These are phyloP conservation scores for Kwoniella newhampshirensis DNA, from an alignment of 768 basidiomycete genomes.

Conservation along the genomic window DNA sequence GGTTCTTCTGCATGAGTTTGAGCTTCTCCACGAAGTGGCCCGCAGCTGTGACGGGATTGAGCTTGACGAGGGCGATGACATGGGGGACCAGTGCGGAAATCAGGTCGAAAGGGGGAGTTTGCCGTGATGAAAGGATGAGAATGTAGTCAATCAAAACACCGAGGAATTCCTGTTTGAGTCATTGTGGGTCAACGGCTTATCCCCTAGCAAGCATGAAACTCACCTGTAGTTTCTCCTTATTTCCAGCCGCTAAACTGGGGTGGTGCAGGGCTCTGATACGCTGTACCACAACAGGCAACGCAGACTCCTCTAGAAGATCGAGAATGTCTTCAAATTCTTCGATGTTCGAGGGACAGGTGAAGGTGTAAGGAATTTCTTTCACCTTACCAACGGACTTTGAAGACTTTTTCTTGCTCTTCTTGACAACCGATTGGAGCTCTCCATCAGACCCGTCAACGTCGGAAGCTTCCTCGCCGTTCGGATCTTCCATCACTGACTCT, in stretches of 20 bases:
- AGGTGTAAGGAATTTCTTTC: constrained; percentile 85
- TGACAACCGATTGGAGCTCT: constrained; percentile 20
- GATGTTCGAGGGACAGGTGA: constrained; percentile 80
- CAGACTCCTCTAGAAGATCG: constrained; percentile 66
- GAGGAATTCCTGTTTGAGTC: constrained; percentile 67
- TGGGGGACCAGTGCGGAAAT: constrained; percentile 73
- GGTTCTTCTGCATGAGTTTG: constrained; percentile 87
- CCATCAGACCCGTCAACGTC: constrained; percentile 15
- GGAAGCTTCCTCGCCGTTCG: constrained; percentile 21
- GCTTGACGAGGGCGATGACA: constrained; percentile 70
- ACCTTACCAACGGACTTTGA: constrained; percentile 23
- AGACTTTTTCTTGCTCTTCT: constrained; percentile 27
- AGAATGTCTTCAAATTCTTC: constrained; percentile 86
- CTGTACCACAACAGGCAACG: constrained; percentile 77
- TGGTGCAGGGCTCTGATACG: constrained; percentile 89
- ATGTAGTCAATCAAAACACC: constrained; percentile 84
- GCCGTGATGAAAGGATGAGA: constrained; percentile 68
- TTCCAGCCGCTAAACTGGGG: constrained; percentile 84
- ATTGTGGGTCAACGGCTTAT: not conserved
- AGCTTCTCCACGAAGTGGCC: constrained; percentile 78
- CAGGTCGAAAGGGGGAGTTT: constrained; percentile 63
- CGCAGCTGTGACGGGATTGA: constrained; percentile 78
- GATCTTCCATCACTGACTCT: constrained; percentile 46
- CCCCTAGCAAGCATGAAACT: constrained; percentile 33
- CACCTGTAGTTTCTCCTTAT: constrained; percentile 90